These are phyloP conservation scores for Ophiocordyceps unilateralis DNA, from an alignment of 2,329 filamentous ascomycete species.

Conservation along the genomic window DNA sequence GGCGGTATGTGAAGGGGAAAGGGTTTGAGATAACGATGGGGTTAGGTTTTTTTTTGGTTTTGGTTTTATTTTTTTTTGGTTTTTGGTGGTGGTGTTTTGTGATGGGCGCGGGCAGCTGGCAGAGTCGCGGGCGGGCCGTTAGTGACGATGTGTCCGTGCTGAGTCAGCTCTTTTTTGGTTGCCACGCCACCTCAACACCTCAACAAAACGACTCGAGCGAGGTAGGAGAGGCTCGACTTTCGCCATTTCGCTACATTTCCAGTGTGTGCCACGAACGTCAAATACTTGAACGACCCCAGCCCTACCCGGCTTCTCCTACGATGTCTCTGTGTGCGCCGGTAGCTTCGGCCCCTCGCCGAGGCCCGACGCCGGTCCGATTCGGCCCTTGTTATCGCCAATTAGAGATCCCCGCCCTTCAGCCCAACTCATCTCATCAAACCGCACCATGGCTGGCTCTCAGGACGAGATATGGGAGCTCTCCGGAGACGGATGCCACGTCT, in stretches of 20 bases:
- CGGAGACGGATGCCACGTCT: conserved; percentile 43
- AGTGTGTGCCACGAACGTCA: neutral
- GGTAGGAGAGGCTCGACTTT: too few species aligned
- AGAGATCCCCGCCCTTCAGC: neutral
- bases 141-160: too few species aligned
- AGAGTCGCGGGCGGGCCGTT: neutral
- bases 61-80: neutral
- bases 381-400: neutral
- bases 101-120: neutral
- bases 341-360: neutral
- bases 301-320: neutral
- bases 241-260: neutral
- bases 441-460: conserved; percentile 3
- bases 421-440: neutral
- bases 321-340: neutral
- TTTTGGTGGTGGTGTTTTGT: neutral
- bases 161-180: too few species aligned
- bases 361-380: neutral
- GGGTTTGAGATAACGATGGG: neutral
- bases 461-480: conserved; percentile 20
- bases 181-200: too few species aligned
- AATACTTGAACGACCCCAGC: neutral
- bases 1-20: neutral
- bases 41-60: neutral
- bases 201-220: too few species aligned